Evolutionary conservation across 2,329 filamentous ascomycete genomes (phyloP), one percentile per base, ranked within the genome.

Genomic region (Clarireedia hainanense): DNA sequence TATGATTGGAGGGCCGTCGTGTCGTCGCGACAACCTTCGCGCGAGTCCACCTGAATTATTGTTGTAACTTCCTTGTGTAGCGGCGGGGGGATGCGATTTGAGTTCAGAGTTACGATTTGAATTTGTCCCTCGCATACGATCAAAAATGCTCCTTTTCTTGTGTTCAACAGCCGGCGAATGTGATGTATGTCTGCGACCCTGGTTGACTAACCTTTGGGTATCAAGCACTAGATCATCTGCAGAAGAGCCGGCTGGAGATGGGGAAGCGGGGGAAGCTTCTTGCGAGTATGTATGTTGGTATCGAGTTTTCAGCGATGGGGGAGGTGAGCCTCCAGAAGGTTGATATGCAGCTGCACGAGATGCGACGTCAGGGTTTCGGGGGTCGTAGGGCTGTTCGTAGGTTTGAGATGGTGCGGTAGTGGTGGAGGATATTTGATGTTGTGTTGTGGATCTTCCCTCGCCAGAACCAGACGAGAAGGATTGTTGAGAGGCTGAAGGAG

Each of bases 21-120:
- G 78, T 71, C 65, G 80, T 75, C 72, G 83, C 46, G 82, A 85
- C 34, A 77, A 74, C 62, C 79, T 74, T 60, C 80, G 80, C 61
- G 70, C 73, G 48, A 83, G 69, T 50, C 75, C 75, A 48, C 70
- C 61, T 57, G 72, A 73, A 64, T 76, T 78, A 65, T 79, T 76
- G 74, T 80, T 77, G 34, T 50, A 45, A 3, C 37, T 20, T 15
- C 27, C 47, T 50, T 50, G 52, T 14, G 58, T 54, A 10, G 60
- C 40, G 48, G 52, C 50, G 26, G 58, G 34, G 36, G 60, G 52
- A 17, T 62, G 49, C 39, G 55, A 50, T 60, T 65, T 62, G 55
- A 52, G 56, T 42, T 66, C 64, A 10, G 61, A 58, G 30, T 53
- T 52, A 27, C 63, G 64, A 49, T 58, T 63, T 39, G 63, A 60